These are phyloP conservation scores for Apophysomyces elegans DNA, from an alignment of 371 early-diverging fungal species.

Conservation along the genomic window DNA sequence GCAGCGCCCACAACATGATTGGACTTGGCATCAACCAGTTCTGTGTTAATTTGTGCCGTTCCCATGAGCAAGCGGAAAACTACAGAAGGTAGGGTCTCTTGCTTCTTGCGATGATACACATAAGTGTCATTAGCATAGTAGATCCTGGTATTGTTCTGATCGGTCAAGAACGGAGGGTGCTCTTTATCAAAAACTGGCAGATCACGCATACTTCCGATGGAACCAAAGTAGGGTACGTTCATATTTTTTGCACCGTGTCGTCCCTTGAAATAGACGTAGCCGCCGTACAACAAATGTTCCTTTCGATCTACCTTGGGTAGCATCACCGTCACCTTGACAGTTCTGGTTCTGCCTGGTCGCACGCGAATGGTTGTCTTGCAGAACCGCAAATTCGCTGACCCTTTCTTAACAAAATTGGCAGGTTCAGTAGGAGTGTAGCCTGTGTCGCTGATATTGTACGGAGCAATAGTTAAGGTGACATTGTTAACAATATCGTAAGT, in stretches of 20 bases:
- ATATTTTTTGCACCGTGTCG: slow-evolving; percentile 25
- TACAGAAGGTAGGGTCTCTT: slow-evolving; percentile 17
- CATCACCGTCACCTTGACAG: slow-evolving; percentile 45
- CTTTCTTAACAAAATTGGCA: slow-evolving; percentile 21
- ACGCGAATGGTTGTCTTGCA: slow-evolving; percentile 38
- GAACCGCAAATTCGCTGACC: slow-evolving; percentile 41
- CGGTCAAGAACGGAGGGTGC: slow-evolving; percentile 26
- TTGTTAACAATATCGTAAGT: slow-evolving; percentile 53
- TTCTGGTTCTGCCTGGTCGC: slow-evolving; percentile 44
- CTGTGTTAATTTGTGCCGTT: slow-evolving; percentile 29
- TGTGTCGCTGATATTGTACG: slow-evolving; percentile 33
- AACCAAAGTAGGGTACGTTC: slow-evolving; percentile 60
- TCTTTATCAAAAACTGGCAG: slow-evolving; percentile 36
- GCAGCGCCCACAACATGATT: slow-evolving; percentile 24
- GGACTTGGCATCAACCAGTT: slow-evolving; percentile 27
- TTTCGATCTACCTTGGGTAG: slow-evolving; percentile 46
- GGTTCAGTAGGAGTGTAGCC: slow-evolving; percentile 40
- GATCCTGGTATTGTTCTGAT: slow-evolving; percentile 9
- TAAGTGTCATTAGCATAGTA: slow-evolving; percentile 28
- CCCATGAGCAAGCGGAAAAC: slow-evolving; percentile 39
- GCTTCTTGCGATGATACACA: slow-evolving; percentile 26
- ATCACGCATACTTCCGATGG: slow-evolving; percentile 50
- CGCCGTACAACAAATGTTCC: slow-evolving; percentile 44
- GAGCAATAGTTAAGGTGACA: slow-evolving; percentile 43
- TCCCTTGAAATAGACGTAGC: slow-evolving; percentile 33